These are phyloP conservation scores for Biscutella auriculata DNA, from an alignment of 441 rosid genomes.

Conservation along the genomic window DNA sequence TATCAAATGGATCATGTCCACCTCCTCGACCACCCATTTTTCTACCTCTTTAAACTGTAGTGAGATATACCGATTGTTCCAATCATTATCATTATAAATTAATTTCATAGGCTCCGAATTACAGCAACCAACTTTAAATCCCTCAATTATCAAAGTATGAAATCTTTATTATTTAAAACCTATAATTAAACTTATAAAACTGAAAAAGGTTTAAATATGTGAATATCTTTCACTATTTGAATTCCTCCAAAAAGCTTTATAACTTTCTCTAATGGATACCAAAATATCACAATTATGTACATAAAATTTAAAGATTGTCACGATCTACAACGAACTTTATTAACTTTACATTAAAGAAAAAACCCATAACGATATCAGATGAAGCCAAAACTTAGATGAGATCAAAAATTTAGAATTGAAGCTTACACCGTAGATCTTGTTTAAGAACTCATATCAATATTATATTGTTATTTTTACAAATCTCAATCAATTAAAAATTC, in stretches of 20 bases:
- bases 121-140: background rate
- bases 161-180: background rate
- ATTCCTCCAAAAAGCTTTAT: background rate
- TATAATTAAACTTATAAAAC: background rate
- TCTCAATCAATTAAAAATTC: too few relatives aligned
- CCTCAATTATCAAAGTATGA: background rate
- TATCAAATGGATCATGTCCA: constrained; percentile 84
- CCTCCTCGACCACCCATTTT: constrained; percentile 80
- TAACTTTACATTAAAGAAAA: background rate
- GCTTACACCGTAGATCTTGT: too few relatives aligned
- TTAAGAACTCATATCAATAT: too few relatives aligned
- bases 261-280: too few relatives aligned
- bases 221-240: background rate
- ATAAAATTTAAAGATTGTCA: background rate
- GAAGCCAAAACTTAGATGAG: constrained; percentile 1
- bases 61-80: background rate
- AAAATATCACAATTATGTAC: background rate
- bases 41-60: constrained; percentile 78
- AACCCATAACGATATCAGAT: background rate
- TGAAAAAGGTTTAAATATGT: background rate
- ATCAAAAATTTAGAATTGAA: background rate
- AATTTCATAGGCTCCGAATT: background rate
- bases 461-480: too few relatives aligned
- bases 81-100: background rate
- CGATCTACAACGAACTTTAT: background rate